phyloP scores from a whole-genome alignment of 345 rosid species.

The Schrenkiella parvula region DNA sequence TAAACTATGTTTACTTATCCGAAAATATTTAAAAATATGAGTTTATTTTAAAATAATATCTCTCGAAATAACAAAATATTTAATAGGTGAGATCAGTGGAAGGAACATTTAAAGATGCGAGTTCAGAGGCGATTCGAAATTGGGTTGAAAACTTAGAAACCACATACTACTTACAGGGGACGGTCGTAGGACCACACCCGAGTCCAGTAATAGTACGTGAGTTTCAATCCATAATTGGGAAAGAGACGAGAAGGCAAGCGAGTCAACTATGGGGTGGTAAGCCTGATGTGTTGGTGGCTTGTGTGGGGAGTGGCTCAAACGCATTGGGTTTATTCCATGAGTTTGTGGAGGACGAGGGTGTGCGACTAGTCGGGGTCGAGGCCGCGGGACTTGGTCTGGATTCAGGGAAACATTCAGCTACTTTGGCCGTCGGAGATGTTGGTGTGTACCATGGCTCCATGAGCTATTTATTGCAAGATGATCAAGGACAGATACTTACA shows the following conservation, averaged over 20 bases:
- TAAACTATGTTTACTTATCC: background rate
- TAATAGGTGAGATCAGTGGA: constrained; percentile 55
- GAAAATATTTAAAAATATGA: background rate
- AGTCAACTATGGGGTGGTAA: constrained; percentile 79
- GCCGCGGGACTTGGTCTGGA: constrained; percentile 80
- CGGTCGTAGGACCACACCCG: constrained; percentile 86
- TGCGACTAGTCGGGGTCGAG: constrained; percentile 75
- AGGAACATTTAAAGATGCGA: constrained; percentile 66
- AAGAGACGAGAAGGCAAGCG: constrained; percentile 78
- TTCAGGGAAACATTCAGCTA: constrained; percentile 74
- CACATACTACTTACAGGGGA: constrained; percentile 50
- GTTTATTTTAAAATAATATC: background rate
- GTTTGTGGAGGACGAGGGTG: constrained; percentile 55
- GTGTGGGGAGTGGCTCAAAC: constrained; percentile 82
- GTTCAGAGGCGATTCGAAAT: constrained; percentile 64
- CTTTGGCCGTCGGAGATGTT: constrained; percentile 67
- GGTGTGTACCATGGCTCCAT: constrained; percentile 87
- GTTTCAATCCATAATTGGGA: constrained; percentile 83
- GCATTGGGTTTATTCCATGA: constrained; percentile 83
- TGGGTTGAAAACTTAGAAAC: constrained; percentile 54
- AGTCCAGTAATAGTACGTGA: constrained; percentile 75
- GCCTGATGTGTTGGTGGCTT: constrained; percentile 78
- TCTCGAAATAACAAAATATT: background rate
- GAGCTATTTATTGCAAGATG: constrained; percentile 75
- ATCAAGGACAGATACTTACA: constrained; percentile 58